These are phyloP conservation scores for Globisporangium cystogenes DNA, from an alignment of 352 stramenopile genomes.

Conservation along the genomic window DNA sequence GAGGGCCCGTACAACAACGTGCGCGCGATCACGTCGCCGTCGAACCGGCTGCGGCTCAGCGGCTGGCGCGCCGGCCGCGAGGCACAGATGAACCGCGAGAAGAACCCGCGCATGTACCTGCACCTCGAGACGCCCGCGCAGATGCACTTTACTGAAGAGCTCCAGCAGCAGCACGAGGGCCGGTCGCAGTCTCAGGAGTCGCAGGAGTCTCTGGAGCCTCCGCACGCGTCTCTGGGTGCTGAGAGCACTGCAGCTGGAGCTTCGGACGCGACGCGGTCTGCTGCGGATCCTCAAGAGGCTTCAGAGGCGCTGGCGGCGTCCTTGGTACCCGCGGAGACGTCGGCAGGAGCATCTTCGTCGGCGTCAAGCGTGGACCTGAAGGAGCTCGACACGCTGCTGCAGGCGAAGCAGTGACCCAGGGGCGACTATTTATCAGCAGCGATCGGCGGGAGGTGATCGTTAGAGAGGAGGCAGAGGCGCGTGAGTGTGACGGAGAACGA, in stretches of 20 bases:
- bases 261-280: no score
- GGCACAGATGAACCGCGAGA: conserved; percentile 53
- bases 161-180: conserved; percentile 2
- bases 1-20: conserved; percentile 75
- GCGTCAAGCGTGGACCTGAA: background rate
- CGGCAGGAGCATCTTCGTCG: no score
- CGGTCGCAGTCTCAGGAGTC: no score
- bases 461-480: no score
- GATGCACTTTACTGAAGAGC: conserved; percentile 9
- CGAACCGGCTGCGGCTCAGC: conserved; percentile 56
- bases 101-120: conserved; percentile 33
- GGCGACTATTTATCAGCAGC: background rate
- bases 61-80: conserved; percentile 52
- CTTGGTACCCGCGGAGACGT: no score
- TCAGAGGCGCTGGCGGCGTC: no score
- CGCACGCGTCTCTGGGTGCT: no score
- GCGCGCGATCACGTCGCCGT: conserved; percentile 57
- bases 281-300: no score
- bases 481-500: no score
- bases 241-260: background rate
- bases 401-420: background rate
- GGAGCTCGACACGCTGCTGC: no score
- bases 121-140: conserved; percentile 25
- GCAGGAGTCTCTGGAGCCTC: no score
- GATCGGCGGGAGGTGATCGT: background rate